Conservation (phyloP, 768 basidiomycete species). For the Macrolepiota albuminosa region DNA sequence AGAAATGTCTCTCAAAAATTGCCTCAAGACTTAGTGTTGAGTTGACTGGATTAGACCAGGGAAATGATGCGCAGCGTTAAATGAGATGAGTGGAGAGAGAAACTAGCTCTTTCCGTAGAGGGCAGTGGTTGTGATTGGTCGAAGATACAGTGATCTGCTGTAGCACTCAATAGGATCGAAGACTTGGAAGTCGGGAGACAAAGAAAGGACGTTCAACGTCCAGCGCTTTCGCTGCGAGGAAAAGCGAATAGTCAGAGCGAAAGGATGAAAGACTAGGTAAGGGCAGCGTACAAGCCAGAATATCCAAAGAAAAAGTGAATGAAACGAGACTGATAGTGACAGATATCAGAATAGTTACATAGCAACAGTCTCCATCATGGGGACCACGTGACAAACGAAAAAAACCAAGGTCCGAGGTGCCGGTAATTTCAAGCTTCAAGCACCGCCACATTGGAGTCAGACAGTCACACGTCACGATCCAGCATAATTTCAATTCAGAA, state of each 20-base stretch:
- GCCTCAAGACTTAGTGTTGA: not conserved
- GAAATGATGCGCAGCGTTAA: not conserved
- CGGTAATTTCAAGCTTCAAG: too few relatives aligned
- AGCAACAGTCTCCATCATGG: slow-evolving; percentile 1
- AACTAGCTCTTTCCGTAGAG: slow-evolving; percentile 47
- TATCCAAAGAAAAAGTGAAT: slow-evolving; percentile 8
- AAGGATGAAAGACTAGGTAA: slow-evolving; percentile 19
- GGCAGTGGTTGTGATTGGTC: slow-evolving; percentile 21
- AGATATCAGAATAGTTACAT: not conserved
- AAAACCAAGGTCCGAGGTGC: not conserved
- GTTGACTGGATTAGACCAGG: not conserved
- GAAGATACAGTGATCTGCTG: slow-evolving; percentile 35
- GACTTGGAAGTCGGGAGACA: slow-evolving; percentile 24
- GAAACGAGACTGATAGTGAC: not conserved
- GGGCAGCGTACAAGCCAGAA: slow-evolving; percentile 14
- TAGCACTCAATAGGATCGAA: slow-evolving; percentile 31
- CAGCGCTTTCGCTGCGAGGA: slow-evolving; percentile 38
- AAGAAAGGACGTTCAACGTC: slow-evolving; percentile 69
- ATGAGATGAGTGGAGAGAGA: not conserved
- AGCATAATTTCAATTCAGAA: slow-evolving; percentile 6
- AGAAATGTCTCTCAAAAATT: not conserved
- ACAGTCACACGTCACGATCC: slow-evolving; percentile 16
- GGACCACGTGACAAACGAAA: slow-evolving; percentile 9
- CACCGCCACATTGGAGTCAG: slow-evolving; percentile 15
- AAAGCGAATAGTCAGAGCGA: slow-evolving; percentile 21